Evolutionary conservation across 768 basidiomycete genomes (phyloP), one percentile per base, ranked within the genome.

Genomic region (Rhizopogon roseolus): DNA sequence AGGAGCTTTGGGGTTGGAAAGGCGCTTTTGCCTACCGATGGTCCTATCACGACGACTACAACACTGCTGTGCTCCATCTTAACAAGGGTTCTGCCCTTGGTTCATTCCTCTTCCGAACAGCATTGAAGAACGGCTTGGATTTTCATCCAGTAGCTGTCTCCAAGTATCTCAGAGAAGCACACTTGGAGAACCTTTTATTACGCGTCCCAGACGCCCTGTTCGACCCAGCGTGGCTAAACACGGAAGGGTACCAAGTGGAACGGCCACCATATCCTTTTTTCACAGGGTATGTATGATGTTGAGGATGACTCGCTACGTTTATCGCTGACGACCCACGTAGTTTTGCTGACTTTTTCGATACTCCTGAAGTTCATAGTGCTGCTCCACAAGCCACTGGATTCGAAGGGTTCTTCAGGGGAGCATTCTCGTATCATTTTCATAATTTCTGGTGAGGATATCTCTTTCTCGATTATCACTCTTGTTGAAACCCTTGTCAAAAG

Each of bases 61-160:
- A 96, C 74, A 97, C 93, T 6, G 93, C 93, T 2, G 91, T 97
- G 6, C 77, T 97, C 54, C 84, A 85, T 56, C 80, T 98, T 81
- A 86, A 93, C 75, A 90, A 88, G 66, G 81, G 79, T n/a, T 91
- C 88, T 5, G 93, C 94, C 3, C 73, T 98, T 4, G 93, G 90
- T 9, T 85, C 86, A 53, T 93, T 95, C 75, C 72, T 98, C 36
- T 95, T 98, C 81, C 80, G 91, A 41, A 94, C 95, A 2, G 93
- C 93, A 6, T 68, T 97, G 63, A 89, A 86, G 74, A 96, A 96
- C 57, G 88, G 86, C 0, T 74, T 97, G 53, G 93, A 96, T 71
- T 96, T 97, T 76, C 94, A 98, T 63, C 93, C 95, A 0, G 93
- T 93, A 90, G 90, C 90, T 14, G 85, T 97, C 14, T 85, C 88